Conservation (phyloP, 345 rosid genomes). For the Garcia nutans region DNA sequence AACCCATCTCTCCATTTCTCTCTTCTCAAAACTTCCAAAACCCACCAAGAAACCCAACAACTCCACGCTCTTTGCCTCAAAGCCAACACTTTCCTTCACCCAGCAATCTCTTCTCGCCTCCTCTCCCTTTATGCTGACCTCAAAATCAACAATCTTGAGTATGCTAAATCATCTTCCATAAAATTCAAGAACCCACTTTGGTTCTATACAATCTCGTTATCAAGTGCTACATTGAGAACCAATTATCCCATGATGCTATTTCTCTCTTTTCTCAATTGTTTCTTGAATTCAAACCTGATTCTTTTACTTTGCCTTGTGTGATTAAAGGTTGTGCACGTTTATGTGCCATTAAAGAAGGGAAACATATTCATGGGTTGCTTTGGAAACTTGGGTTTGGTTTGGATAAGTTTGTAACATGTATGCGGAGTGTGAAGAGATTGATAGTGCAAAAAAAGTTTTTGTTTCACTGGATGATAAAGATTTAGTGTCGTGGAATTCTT, state of each 20-base stretch:
- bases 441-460: conserved; percentile 22
- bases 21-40: conserved; percentile 32
- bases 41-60: conserved; percentile 36
- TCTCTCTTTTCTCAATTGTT: conserved; percentile 35
- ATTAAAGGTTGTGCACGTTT: no score
- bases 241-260: conserved; percentile 22
- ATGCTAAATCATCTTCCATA: no score
- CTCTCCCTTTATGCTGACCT: conserved; percentile 35
- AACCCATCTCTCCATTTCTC: conserved; percentile 23
- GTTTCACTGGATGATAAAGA: conserved; percentile 32
- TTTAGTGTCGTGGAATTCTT: no score
- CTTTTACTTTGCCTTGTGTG: no score
- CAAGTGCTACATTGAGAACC: conserved; percentile 28
- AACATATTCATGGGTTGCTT: conserved; percentile 45
- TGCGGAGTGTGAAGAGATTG: conserved; percentile 34
- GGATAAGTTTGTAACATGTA: conserved; percentile 40
- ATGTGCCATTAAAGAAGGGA: no score
- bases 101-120: conserved; percentile 43
- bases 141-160: no score
- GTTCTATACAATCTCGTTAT: conserved; percentile 20
- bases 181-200: conserved; percentile 27
- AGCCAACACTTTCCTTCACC: conserved; percentile 34
- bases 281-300: conserved; percentile 26
- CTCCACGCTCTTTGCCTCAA: conserved; percentile 51
- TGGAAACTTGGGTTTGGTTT: conserved; percentile 41